Conservation (phyloP, 2,329 filamentous ascomycete species). For the Cordyceps tenuipes region DNA sequence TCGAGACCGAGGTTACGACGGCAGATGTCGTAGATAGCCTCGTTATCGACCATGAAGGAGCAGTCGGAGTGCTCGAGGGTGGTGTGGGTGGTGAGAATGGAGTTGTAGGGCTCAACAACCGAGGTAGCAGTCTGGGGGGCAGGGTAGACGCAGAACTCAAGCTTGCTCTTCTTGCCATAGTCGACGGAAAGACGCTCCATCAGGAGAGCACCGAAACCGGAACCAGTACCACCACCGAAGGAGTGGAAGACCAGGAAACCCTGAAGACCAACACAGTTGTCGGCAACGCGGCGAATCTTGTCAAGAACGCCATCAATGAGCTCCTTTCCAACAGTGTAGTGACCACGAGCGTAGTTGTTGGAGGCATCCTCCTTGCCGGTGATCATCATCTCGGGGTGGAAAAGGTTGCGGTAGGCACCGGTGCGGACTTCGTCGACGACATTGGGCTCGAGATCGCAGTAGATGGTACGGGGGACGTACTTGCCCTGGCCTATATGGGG, state of each 20-base stretch:
- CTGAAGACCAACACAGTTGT: slow-evolving; percentile 96
- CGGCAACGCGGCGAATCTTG: slow-evolving; percentile 94
- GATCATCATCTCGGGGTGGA: slow-evolving; percentile 99
- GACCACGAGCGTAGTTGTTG: slow-evolving; percentile 99
- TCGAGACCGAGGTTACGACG: slow-evolving; percentile 94
- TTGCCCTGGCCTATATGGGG: slow-evolving; percentile 74
- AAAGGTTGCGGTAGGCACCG: slow-evolving; percentile 88
- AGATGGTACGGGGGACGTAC: slow-evolving; percentile 98
- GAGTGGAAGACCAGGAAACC: slow-evolving; percentile 99
- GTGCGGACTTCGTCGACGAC: slow-evolving; percentile 99
- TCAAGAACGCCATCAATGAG: slow-evolving; percentile 96
- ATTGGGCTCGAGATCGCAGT: slow-evolving; percentile 99
- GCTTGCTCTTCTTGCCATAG: slow-evolving; percentile 99
- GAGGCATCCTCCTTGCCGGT: slow-evolving; percentile 99
- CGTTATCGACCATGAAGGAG: slow-evolving; percentile 99
- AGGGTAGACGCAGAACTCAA: slow-evolving; percentile 99
- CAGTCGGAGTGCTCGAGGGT: slow-evolving; percentile 99
- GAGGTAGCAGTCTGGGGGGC: slow-evolving; percentile 95
- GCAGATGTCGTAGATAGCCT: slow-evolving; percentile 99
- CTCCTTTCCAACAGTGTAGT: slow-evolving; percentile 99
- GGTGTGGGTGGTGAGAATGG: slow-evolving; percentile 96
- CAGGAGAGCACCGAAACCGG: slow-evolving; percentile 93
- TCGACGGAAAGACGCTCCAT: slow-evolving; percentile 99
- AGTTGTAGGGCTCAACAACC: slow-evolving; percentile 99
- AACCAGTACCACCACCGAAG: slow-evolving; percentile 97